These are phyloP conservation scores for Plantago rigida DNA, from an alignment of 305 asterid genomes.

Conservation along the genomic window DNA sequence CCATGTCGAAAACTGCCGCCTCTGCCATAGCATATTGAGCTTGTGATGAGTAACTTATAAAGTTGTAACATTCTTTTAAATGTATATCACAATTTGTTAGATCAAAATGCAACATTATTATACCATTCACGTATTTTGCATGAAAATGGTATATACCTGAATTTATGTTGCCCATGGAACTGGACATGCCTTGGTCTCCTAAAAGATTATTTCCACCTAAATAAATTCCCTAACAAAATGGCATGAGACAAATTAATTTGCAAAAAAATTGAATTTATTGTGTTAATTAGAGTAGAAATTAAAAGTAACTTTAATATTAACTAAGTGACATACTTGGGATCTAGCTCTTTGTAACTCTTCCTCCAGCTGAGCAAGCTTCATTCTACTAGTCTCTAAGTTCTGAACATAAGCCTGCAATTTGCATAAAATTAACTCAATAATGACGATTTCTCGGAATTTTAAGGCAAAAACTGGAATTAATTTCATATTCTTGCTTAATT, in stretches of 20 bases:
- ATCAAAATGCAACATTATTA: background rate
- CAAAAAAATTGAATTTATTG: background rate
- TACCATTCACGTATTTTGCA: no score
- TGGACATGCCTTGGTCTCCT: constrained; percentile 55
- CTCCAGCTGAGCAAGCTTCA: constrained; percentile 72
- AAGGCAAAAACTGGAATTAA: background rate
- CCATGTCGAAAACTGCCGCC: constrained; percentile 59
- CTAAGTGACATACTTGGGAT: constrained; percentile 43
- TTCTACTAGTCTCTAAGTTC: constrained; percentile 88
- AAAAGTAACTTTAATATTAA: no score
- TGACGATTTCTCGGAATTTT: background rate
- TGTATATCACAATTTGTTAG: background rate
- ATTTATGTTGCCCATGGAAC: constrained; percentile 42
- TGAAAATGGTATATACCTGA: constrained; percentile 38
- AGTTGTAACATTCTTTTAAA: background rate
- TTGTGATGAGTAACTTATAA: background rate
- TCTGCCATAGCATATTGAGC: constrained; percentile 28
- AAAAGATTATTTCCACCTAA: constrained; percentile 48
- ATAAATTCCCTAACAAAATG: constrained; percentile 45
- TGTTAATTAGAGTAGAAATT: background rate
- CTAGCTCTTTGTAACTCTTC: constrained; percentile 76
- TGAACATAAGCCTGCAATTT: constrained; percentile 78
- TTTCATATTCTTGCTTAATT: background rate
- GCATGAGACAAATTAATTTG: constrained; percentile 1
- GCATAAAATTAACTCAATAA: background rate